These are phyloP conservation scores for Metarhizium sp. DNA, from an alignment of 2,329 filamentous ascomycete species.

Conservation along the genomic window DNA sequence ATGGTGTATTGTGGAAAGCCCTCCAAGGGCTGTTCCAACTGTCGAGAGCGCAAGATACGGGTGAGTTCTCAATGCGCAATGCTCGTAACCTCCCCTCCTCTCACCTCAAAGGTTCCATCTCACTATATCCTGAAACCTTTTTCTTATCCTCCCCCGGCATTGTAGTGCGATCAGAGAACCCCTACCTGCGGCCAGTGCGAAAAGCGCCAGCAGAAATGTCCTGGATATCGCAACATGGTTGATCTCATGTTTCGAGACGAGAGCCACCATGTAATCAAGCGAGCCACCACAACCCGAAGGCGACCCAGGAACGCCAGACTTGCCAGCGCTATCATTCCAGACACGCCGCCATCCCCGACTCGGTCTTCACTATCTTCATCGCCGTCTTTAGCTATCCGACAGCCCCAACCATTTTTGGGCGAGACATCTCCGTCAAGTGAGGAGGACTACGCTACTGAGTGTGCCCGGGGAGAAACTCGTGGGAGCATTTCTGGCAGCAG, in stretches of 20 bases:
- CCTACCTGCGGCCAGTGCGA: conserved; percentile 46
- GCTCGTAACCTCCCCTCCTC: not conserved
- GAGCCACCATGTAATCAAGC: conserved; percentile 45
- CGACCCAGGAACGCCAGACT: conserved; percentile 14
- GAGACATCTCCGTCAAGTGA: conserved; percentile 3
- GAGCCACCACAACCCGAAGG: conserved; percentile 29
- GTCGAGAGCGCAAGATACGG: conserved; percentile 45
- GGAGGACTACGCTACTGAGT: not conserved
- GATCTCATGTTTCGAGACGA: conserved; percentile 51
- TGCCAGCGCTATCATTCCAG: not conserved
- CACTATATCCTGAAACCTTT: not conserved
- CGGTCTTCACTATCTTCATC: conserved; percentile 2
- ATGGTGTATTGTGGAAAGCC: conserved; percentile 53
- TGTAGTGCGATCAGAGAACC: conserved; percentile 42
- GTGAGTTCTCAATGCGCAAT: conserved; percentile 26
- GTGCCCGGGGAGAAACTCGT: not conserved
- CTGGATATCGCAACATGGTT: conserved; percentile 45
- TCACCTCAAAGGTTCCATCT: conserved; percentile 5
- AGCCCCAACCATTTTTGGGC: conserved; percentile 2
- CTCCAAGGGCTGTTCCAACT: conserved; percentile 46
- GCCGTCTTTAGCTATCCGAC: conserved; percentile 1
- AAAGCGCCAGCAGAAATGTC: conserved; percentile 40
- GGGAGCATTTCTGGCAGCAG: not conserved
- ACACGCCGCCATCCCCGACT: not conserved
- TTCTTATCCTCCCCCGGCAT: not conserved